A percentile compares a stretch with the other conserved stretches of the same genome.
Conservation (phyloP, 148 eudicot genomes). For the Diospyros lotus region DNA sequence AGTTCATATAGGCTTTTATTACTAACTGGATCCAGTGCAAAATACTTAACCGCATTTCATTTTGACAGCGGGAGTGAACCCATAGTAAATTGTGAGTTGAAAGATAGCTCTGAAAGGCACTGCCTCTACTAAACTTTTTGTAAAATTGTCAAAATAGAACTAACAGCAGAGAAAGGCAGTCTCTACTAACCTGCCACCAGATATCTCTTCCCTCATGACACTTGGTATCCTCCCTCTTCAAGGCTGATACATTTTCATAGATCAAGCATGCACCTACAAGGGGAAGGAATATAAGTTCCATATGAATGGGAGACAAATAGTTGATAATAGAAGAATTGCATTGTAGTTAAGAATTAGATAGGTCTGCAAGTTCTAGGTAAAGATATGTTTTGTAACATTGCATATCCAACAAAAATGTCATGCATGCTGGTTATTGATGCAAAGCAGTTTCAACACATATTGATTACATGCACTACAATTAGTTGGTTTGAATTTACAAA, state of each 20-base stretch:
- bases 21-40: no score
- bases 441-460: background rate
- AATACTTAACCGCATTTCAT: no score
- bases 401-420: no score
- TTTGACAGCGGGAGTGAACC: no score
- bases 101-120: no score
- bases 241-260: conserved; percentile 73
- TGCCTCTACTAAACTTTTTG: background rate
- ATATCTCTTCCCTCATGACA: conserved; percentile 83
- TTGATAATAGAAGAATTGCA: background rate
- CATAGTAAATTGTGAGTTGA: no score
- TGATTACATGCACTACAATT: no score
- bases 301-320: background rate
- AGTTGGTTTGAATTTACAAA: background rate
- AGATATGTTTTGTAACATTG: background rate
- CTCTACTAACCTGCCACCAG: conserved; percentile 94
- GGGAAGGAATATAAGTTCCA: conserved; percentile 12
- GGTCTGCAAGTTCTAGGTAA: background rate
- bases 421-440: background rate
- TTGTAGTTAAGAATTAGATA: background rate
- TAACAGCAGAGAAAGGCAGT: conserved; percentile 7
- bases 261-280: conserved; percentile 78
- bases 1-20: no score
- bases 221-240: conserved; percentile 70
- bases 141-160: background rate